A percentile compares a stretch with the other conserved stretches of the same genome.
Evolutionary conservation across 257 asterid species (phyloP).

Genomic region (Petunia axillaris): DNA sequence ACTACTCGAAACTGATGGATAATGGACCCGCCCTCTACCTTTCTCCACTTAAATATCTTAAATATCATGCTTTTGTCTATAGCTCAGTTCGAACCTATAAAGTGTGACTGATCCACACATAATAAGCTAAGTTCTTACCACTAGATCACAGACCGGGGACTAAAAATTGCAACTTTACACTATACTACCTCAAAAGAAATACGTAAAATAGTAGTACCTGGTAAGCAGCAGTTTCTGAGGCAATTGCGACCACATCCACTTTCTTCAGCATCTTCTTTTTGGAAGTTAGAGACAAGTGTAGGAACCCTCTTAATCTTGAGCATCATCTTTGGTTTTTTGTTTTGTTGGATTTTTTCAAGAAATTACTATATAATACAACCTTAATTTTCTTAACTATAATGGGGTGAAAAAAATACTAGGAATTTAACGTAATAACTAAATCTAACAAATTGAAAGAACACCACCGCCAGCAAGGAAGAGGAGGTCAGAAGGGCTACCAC

Average conservation of each 20-base stretch:
- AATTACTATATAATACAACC: not conserved
- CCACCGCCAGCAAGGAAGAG: constrained; percentile 99
- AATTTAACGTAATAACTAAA: not conserved
- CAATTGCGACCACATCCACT: constrained; percentile 36
- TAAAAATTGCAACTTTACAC: too few relatives aligned
- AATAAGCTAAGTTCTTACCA: too few relatives aligned
- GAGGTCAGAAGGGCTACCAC: constrained; percentile 98
- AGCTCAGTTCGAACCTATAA: too few relatives aligned
- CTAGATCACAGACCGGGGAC: too few relatives aligned
- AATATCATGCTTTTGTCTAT: too few relatives aligned
- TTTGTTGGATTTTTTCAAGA: not conserved
- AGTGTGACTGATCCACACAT: too few relatives aligned
- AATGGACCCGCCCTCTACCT: too few relatives aligned
- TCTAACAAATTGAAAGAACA: constrained; percentile 22
- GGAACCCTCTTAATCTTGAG: constrained; percentile 38
- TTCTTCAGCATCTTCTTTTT: constrained; percentile 33
- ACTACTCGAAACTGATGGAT: not conserved
- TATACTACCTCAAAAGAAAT: not conserved
- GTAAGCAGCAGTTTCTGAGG: constrained; percentile 34
- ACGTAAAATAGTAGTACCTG: constrained; percentile 19
- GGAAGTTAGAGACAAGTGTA: constrained; percentile 34
- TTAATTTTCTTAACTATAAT: not conserved
- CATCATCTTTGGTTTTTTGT: constrained; percentile 20
- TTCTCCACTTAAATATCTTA: too few relatives aligned
- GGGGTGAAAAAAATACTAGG: not conserved